Conservation (phyloP, 2,329 filamentous ascomycete genomes). For the Geosmithia putterillii region DNA sequence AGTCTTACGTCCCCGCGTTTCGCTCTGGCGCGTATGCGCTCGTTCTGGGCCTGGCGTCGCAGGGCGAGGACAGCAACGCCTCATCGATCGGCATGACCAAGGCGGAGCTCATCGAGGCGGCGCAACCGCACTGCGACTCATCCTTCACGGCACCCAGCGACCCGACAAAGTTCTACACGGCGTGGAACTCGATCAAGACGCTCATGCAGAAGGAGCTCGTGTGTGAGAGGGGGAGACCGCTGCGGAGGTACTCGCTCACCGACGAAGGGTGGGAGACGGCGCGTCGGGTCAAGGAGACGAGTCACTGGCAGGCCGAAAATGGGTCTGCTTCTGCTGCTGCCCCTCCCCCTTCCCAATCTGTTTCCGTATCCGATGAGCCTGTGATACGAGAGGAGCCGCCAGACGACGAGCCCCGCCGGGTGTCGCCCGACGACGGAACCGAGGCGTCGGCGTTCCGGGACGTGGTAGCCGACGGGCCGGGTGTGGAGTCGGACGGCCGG, state of each 20-base stretch:
- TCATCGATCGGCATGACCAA: slow-evolving; percentile 48
- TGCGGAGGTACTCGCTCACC: slow-evolving; percentile 57
- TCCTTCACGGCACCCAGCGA: slow-evolving; percentile 60
- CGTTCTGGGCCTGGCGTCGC: slow-evolving; percentile 50
- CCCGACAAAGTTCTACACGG: slow-evolving; percentile 60
- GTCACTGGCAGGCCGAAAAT: slow-evolving; percentile 18
- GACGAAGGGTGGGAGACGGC: slow-evolving; percentile 71
- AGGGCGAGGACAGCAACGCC: slow-evolving; percentile 40
- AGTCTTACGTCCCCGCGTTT: slow-evolving; percentile 58
- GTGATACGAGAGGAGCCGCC: neutral
- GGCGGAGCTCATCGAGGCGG: slow-evolving; percentile 51
- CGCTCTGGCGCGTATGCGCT: slow-evolving; percentile 68
- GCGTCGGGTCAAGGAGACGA: slow-evolving; percentile 45
- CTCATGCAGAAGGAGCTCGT: slow-evolving; percentile 62
- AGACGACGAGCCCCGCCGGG: neutral
- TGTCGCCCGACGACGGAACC: neutral
- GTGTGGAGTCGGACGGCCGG: slow-evolving; percentile 12
- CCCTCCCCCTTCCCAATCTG: neutral
- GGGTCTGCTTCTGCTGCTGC: neutral
- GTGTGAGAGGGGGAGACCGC: slow-evolving; percentile 55
- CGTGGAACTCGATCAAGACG: slow-evolving; percentile 75
- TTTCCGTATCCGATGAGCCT: neutral
- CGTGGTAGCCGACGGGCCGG: slow-evolving; percentile 6
- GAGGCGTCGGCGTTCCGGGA: slow-evolving; percentile 1
- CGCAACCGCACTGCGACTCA: slow-evolving; percentile 60